These are phyloP conservation scores for Cajanus cajan DNA, from an alignment of 306 rosid species.

Conservation along the genomic window DNA sequence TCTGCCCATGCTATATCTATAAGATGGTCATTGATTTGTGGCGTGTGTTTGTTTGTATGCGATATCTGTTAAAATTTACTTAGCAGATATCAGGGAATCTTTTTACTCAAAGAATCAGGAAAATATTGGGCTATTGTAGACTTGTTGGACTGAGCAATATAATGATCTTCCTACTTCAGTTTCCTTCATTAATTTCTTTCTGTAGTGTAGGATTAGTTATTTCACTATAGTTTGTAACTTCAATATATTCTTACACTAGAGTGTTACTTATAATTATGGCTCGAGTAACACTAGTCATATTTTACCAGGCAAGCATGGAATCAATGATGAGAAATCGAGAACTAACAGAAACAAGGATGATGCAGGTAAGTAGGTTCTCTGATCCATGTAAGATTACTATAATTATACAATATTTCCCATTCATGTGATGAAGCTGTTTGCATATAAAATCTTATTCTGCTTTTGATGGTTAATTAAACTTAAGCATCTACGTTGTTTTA, in stretches of 20 bases:
- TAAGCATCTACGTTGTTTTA: no score
- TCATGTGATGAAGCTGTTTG: constrained; percentile 22
- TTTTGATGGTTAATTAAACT: no score
- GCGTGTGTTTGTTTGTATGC: not conserved
- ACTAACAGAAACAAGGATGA: constrained; percentile 94
- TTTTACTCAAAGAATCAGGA: not conserved
- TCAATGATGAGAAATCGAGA: constrained; percentile 92
- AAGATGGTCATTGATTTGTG: not conserved
- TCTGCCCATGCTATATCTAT: not conserved
- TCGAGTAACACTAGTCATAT: constrained; percentile 27
- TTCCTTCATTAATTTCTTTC: constrained; percentile 23
- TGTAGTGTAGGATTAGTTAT: not conserved
- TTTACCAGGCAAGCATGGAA: constrained; percentile 85
- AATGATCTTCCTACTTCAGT: not conserved
- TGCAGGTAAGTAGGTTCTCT: constrained; percentile 71
- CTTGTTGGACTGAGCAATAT: constrained; percentile 1
- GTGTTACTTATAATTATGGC: constrained; percentile 28
- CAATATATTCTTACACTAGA: not conserved
- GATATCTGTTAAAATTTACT: constrained; percentile 16
- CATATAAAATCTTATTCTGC: not conserved
- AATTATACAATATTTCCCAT: constrained; percentile 5
- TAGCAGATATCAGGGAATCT: constrained; percentile 25
- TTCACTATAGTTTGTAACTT: not conserved
- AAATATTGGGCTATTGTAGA: constrained; percentile 4
- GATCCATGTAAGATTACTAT: constrained; percentile 27